These are phyloP conservation scores for Saxophila tyrrhenica DNA, from an alignment of 495 filamentous ascomycete species.

Conservation along the genomic window DNA sequence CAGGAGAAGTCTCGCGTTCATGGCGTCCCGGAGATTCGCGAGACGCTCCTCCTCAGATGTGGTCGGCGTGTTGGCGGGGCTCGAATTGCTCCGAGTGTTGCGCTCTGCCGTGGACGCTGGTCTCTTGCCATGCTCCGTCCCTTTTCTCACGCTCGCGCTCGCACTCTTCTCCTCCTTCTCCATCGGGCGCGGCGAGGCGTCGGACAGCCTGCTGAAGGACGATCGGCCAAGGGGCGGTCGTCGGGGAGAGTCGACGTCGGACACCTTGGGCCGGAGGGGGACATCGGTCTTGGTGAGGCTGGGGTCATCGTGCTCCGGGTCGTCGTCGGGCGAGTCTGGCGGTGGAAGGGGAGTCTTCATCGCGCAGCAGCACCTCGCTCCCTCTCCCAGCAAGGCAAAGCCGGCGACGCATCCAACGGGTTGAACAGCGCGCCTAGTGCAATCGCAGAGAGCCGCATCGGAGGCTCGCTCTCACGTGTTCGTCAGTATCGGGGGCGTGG, in stretches of 20 bases:
- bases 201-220: conserved; percentile 3
- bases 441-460: too few relatives aligned
- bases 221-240: neutral
- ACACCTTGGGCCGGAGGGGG: neutral
- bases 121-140: neutral
- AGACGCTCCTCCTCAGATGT: conserved; percentile 19
- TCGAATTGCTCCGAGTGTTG: neutral
- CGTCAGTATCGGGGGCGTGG: too few relatives aligned
- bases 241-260: neutral
- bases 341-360: conserved; percentile 2
- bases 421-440: neutral
- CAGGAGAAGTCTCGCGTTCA: conserved; percentile 25
- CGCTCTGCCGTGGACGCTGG: too few relatives aligned
- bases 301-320: neutral
- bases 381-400: neutral
- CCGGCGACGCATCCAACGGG: neutral
- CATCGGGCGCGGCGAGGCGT: neutral
- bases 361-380: neutral
- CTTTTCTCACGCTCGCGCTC: neutral
- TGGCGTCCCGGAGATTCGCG: conserved; percentile 25
- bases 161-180: neutral
- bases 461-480: too few relatives aligned
- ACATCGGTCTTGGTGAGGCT: neutral
- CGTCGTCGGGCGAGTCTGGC: neutral
- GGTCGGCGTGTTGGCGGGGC: too few relatives aligned